Base-by-base conservation (phyloP, 768 basidiomycete genomes). In the Podaxis carcinomalis region DNA sequence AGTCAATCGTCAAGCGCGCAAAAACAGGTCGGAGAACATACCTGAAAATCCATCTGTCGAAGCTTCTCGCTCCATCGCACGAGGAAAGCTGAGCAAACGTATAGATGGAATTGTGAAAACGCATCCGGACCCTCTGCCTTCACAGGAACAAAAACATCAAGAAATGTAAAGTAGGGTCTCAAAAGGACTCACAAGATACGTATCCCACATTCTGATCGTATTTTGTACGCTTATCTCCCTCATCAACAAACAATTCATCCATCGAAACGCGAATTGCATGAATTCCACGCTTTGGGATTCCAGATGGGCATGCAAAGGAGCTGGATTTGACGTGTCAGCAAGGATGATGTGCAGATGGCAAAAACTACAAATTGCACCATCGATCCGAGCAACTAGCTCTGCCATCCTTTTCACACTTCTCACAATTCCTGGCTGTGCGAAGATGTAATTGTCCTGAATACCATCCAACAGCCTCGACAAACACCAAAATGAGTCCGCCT, bases 171-270 rank as follows among this genome's bases (percentile, higher is more conserved):
- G 16, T n/a, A 59, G 53, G 23, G 3, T 74, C 92, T 61, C 63
- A 98, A 44, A 60, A 53, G 19, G 3, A 74, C 92, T 59, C 62
- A 98, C 97, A 69, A 99, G 76, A 74, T 99, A 99, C 11, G 97
- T 98, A 72, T 99, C 97, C 97, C 97, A 99, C 96, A 98, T 98
- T 58, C 97, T 84, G 53, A 98, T 92, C 16, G 96, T 98, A 72
- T 98, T 96, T 68, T 89, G 86, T 52, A 99, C 94, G 66, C 90
- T 96, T 65, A 99, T 92, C 77, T 98, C 97, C 60, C 97, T 83
- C 96, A 99, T 98, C 62, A 98, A 80, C 54, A 99, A 75, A 71
- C 97, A 98, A 69, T 99, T 98, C 95, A 99, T 98, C 97, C 97
- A 99, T 55, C 97, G 84, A 76, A 99, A 99, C 40, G 97, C 96